These are phyloP conservation scores for Phytophthora cajani DNA, from an alignment of 352 stramenopile species.

Conservation along the genomic window DNA sequence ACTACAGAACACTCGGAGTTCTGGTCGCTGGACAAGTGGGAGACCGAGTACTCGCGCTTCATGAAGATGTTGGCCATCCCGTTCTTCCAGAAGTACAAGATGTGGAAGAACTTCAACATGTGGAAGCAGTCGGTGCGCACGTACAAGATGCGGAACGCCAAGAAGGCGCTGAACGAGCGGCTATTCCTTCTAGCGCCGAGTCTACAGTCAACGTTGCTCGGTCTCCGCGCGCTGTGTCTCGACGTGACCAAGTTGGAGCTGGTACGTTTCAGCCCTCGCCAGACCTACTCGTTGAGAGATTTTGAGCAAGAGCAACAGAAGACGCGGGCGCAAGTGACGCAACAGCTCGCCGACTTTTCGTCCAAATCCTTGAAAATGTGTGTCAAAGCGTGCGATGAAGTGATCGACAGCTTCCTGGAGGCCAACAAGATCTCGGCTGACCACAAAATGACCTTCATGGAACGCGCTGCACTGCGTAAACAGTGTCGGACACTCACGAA, in stretches of 20 bases:
- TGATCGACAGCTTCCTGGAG: slow-evolving; percentile 92
- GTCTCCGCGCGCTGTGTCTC: slow-evolving; percentile 77
- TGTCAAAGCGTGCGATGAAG: slow-evolving; percentile 89
- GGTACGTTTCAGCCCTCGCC: slow-evolving; percentile 64
- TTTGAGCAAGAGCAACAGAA: slow-evolving; percentile 82
- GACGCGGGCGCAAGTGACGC: slow-evolving; percentile 57
- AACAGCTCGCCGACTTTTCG: slow-evolving; percentile 71
- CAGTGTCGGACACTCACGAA: slow-evolving; percentile 93
- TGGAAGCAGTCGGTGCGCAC: slow-evolving; percentile 91
- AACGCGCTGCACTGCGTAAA: slow-evolving; percentile 90
- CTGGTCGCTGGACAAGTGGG: slow-evolving; percentile 93
- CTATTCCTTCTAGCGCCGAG: slow-evolving; percentile 91
- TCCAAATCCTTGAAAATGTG: slow-evolving; percentile 81
- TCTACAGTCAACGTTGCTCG: slow-evolving; percentile 84
- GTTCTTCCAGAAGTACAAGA: slow-evolving; percentile 94
- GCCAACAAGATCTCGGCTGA: slow-evolving; percentile 93
- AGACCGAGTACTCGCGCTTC: slow-evolving; percentile 93
- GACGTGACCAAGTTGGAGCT: slow-evolving; percentile 73
- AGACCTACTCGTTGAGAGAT: slow-evolving; percentile 83
- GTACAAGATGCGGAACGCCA: slow-evolving; percentile 89
- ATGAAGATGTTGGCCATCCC: slow-evolving; percentile 89
- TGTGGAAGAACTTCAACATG: slow-evolving; percentile 95
- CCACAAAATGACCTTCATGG: slow-evolving; percentile 98
- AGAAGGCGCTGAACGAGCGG: slow-evolving; percentile 76
- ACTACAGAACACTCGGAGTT: slow-evolving; percentile 90